Evolutionary conservation across 2,329 filamentous ascomycete genomes (phyloP).

Genomic region (Fusarium gaditjirri): DNA sequence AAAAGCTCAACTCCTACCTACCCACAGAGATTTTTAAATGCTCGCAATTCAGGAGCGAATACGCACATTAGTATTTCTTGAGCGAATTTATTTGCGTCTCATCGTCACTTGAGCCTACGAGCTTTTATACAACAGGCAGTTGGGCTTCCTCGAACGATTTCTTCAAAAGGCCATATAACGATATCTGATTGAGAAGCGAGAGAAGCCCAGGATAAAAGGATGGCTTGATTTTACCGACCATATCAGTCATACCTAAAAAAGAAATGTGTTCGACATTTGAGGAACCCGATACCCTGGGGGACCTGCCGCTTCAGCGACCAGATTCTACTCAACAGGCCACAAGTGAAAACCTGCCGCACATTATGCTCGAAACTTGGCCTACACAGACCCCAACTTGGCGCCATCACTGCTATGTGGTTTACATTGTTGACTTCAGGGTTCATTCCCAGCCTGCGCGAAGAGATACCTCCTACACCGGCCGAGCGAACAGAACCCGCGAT

Average conservation of each 20-base stretch:
- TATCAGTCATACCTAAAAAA: neutral
- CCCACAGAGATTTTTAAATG: neutral
- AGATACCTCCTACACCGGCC: neutral
- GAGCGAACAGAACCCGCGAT: neutral
- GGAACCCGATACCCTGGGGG: neutral
- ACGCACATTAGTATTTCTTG: too few relatives aligned
- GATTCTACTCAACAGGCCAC: neutral
- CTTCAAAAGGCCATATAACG: neutral
- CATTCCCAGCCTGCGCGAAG: neutral
- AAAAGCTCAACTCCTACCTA: neutral
- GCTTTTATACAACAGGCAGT: neutral
- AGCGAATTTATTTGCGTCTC: neutral
- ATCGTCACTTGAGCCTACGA: neutral
- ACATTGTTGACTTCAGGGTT: conserved; percentile 29
- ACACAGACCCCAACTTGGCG: conserved; percentile 22
- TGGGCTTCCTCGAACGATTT: neutral
- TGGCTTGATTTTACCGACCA: neutral
- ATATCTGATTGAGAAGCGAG: neutral
- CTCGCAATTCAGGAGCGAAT: neutral
- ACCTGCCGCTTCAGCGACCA: neutral
- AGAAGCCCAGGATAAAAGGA: neutral
- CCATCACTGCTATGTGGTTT: conserved; percentile 17
- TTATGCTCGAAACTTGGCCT: neutral
- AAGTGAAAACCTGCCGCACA: neutral
- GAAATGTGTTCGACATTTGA: neutral